phyloP scores from a whole-genome alignment of 2,329 filamentous ascomycete species.

The Phaeomoniella chlamydospora region DNA sequence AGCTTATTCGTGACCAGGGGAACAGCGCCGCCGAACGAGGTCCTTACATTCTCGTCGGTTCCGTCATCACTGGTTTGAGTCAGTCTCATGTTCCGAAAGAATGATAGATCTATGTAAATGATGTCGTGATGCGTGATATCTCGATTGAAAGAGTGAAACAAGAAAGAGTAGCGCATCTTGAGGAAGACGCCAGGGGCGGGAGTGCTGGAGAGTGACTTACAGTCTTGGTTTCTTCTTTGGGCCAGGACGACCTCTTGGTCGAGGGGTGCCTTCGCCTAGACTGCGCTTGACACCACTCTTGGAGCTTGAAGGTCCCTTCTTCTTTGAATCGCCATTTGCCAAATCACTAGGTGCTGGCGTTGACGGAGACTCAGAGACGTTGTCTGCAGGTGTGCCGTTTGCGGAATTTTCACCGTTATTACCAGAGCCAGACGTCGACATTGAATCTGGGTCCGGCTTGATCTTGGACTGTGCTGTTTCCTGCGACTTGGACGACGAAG shows the following conservation, averaged over 20 bases:
- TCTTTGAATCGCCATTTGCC: conserved; percentile 46
- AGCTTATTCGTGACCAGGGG: conserved; percentile 68
- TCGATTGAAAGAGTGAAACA: background rate
- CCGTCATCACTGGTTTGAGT: conserved; percentile 12
- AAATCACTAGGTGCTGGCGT: conserved; percentile 31
- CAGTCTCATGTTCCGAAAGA: conserved; percentile 13
- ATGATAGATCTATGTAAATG: conserved; percentile 4
- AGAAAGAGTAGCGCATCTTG: too few relatives aligned
- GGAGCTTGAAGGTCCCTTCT: conserved; percentile 59
- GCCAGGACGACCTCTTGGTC: conserved; percentile 71
- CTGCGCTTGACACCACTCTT: conserved; percentile 50
- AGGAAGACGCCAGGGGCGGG: too few relatives aligned
- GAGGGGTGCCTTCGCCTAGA: conserved; percentile 46
- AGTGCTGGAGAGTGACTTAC: conserved; percentile 48
- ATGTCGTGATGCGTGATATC: background rate
- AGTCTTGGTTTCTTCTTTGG: conserved; percentile 92
- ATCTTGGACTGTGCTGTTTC: conserved; percentile 4
- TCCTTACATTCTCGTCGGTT: conserved; percentile 12
- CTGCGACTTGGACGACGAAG: conserved; percentile 5
- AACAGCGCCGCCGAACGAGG: conserved; percentile 34
- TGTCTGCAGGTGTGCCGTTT: conserved; percentile 24
- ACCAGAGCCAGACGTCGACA: conserved; percentile 17
- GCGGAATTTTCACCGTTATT: conserved; percentile 13
- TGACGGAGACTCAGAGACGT: conserved; percentile 13
- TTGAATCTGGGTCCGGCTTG: conserved; percentile 22